Conservation (phyloP, 345 rosid species). For the Eucalyptus polyanthemos region DNA sequence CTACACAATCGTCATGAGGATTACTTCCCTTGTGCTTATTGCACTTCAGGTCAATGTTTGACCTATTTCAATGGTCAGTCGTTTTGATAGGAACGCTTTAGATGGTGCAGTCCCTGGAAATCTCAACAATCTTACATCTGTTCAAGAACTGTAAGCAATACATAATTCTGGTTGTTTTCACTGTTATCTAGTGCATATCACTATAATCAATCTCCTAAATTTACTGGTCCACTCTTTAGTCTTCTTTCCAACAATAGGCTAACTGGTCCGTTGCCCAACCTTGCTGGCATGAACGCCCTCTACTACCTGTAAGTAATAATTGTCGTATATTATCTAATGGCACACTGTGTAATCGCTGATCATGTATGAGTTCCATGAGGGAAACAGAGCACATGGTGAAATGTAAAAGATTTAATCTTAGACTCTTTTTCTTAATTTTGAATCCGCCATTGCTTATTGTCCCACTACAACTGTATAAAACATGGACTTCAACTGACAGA, state of each 20-base stretch:
- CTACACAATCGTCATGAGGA: neutral
- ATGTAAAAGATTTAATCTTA: neutral
- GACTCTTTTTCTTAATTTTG: neutral
- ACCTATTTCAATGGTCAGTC: neutral
- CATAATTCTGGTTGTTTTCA: neutral
- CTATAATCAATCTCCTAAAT: neutral
- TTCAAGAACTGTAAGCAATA: constrained; percentile 53
- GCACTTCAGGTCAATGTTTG: neutral
- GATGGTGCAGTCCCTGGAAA: constrained; percentile 38
- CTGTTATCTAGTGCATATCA: neutral
- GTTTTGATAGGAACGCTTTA: constrained; percentile 57
- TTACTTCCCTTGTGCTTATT: neutral
- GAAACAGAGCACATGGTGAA: neutral
- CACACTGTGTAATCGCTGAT: neutral
- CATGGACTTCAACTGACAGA: neutral
- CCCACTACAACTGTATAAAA: neutral
- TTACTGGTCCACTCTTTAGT: constrained; percentile 15
- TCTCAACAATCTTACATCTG: constrained; percentile 40
- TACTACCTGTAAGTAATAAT: constrained; percentile 42
- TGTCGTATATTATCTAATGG: neutral
- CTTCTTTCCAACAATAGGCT: constrained; percentile 58
- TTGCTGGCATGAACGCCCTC: constrained; percentile 41
- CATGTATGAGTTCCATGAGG: neutral
- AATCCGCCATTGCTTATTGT: neutral
- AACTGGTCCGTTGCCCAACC: constrained; percentile 51